Percentiles rank a stretch among this genome's conserved stretches.
Evolutionary conservation across 2,329 filamentous ascomycete species (phyloP).

Genomic region (Capronia coronata): DNA sequence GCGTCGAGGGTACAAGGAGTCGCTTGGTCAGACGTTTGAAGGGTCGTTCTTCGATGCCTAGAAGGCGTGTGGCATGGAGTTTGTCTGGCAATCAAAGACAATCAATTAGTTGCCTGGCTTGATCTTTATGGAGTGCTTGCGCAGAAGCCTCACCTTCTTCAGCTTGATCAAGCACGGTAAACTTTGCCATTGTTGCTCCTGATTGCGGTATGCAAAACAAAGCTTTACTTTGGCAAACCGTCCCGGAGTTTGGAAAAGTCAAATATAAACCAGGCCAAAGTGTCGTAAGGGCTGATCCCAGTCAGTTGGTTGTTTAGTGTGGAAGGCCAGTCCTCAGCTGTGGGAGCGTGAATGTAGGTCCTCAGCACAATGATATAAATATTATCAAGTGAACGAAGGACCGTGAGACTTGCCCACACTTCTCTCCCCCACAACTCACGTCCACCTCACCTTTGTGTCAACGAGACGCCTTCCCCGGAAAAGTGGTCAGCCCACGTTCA

Average conservation of each 20-base stretch:
- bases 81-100: constrained; percentile 50
- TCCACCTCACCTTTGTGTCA: neutral
- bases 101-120: neutral
- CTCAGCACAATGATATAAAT: too few species aligned
- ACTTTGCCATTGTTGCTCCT: constrained; percentile 45
- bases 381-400: too few species aligned
- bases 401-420: neutral
- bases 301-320: too few species aligned
- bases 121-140: too few species aligned
- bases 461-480: neutral
- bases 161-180: constrained; percentile 64
- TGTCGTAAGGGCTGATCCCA: too few species aligned
- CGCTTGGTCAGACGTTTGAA: constrained; percentile 84
- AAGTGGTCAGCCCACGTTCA: neutral
- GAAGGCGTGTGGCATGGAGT: constrained; percentile 77
- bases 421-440: neutral
- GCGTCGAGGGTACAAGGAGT: constrained; percentile 61
- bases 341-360: too few species aligned
- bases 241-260: neutral
- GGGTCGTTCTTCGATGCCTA: constrained; percentile 85
- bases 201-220: neutral
- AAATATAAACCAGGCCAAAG: neutral
- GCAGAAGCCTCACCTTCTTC: constrained; percentile 51
- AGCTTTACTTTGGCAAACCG: neutral
- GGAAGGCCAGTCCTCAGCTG: too few species aligned